Percentiles rank a stretch among this genome's conserved stretches.
These are phyloP conservation scores for Vigna unguiculata DNA, from an alignment of 306 rosid species.

Conservation along the genomic window DNA sequence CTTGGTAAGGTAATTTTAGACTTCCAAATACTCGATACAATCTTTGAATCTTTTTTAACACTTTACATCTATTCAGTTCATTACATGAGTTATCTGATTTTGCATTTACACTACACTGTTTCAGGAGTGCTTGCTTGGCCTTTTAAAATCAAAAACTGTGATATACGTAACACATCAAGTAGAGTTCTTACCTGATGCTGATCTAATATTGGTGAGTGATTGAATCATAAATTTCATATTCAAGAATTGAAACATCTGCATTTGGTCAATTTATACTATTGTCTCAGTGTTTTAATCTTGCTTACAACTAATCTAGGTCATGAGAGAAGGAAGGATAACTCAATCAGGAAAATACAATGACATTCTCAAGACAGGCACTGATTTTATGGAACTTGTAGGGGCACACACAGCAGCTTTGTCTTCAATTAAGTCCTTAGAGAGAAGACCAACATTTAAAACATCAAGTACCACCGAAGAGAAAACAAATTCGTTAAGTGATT, in stretches of 20 bases:
- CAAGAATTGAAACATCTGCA: not conserved
- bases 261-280: not conserved
- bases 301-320: conserved; percentile 58
- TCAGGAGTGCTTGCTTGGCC: conserved; percentile 86
- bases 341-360: conserved; percentile 80
- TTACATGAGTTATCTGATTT: not conserved
- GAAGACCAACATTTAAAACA: conserved; percentile 39
- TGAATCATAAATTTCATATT: not conserved
- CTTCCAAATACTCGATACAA: not conserved
- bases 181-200: conserved; percentile 89
- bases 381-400: conserved; percentile 82
- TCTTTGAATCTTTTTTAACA: not conserved
- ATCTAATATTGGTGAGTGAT: conserved; percentile 73
- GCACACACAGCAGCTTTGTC: conserved; percentile 83
- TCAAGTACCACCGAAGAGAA: conserved; percentile 38
- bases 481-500: conserved; percentile 27
- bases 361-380: conserved; percentile 68
- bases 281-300: conserved; percentile 2
- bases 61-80: too few species aligned
- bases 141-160: conserved; percentile 76
- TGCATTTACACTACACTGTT: conserved; percentile 31
- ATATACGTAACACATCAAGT: conserved; percentile 89
- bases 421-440: conserved; percentile 52
- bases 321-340: conserved; percentile 83
- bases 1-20: not conserved